Conservation (phyloP, 768 basidiomycete genomes). For the Imleria badia region DNA sequence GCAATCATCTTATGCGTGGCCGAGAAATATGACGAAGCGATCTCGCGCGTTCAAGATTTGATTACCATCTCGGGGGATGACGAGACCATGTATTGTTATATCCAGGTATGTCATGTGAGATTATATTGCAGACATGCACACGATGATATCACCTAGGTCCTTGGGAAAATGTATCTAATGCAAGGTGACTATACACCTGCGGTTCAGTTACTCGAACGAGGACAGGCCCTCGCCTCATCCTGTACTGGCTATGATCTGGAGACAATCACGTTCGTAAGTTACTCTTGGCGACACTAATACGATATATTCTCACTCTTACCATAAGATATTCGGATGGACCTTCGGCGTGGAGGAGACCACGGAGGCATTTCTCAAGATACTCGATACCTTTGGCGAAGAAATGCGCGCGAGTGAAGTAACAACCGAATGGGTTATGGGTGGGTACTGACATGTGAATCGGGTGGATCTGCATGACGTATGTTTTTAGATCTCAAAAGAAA, state of each 20-base stretch:
- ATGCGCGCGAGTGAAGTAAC: too few species aligned
- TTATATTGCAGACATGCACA: too few species aligned
- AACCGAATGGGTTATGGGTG: too few species aligned
- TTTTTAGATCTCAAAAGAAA: too few species aligned
- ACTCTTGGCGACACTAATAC: too few species aligned
- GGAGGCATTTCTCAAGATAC: too few species aligned
- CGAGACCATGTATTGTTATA: not conserved
- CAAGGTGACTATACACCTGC: not conserved
- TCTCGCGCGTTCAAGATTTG: not conserved
- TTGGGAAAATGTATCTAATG: not conserved
- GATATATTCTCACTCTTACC: not conserved
- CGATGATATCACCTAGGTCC: not conserved
- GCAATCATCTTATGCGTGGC: not conserved
- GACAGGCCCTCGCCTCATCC: too few species aligned
- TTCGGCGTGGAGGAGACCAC: not conserved
- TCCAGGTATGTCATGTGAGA: not conserved
- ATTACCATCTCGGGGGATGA: not conserved
- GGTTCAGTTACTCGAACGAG: not conserved
- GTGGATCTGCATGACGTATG: too few species aligned
- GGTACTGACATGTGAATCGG: too few species aligned
- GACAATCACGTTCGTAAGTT: too few species aligned
- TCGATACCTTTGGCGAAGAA: too few species aligned
- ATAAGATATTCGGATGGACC: slow-evolving; percentile 4
- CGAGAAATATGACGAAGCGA: not conserved
- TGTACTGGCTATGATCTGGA: too few species aligned